phyloP scores from a whole-genome alignment of 192 early-diverging fungal genomes.

The Backusella liffmaniae region DNA sequence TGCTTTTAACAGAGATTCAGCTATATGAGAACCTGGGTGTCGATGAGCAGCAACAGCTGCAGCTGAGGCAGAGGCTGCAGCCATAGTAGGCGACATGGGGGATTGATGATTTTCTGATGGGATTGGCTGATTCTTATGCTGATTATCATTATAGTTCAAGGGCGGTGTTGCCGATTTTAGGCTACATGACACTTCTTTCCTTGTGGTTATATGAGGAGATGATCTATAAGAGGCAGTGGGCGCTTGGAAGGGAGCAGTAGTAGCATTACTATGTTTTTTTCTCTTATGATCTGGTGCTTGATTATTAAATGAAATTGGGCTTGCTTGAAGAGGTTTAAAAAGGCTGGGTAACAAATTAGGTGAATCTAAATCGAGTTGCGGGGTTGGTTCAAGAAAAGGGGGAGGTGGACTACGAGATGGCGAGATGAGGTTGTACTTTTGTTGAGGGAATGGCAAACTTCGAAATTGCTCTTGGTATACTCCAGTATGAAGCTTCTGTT shows the following conservation, averaged over 20 bases:
- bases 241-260: neutral
- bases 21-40: slow-evolving; percentile 10
- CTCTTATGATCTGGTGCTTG: neutral
- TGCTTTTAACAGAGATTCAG: slow-evolving; percentile 4
- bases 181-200: neutral
- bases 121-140: neutral
- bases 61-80: slow-evolving; percentile 29
- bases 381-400: slow-evolving; percentile 9
- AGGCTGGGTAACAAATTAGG: slow-evolving; percentile 7
- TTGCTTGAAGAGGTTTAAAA: neutral
- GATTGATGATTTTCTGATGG: neutral
- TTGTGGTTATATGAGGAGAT: neutral
- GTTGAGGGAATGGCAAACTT: slow-evolving; percentile 5
- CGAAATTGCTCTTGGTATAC: neutral
- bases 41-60: slow-evolving; percentile 5
- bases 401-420: neutral
- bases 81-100: slow-evolving; percentile 17
- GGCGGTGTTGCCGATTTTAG: neutral
- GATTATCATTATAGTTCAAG: neutral
- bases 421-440: slow-evolving; percentile 14
- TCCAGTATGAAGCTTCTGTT: neutral
- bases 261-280: neutral
- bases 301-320: neutral
- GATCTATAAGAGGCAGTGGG: neutral
- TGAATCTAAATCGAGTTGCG: slow-evolving; percentile 13